Evolutionary conservation across 2,329 filamentous ascomycete species (phyloP).

Genomic region (Fusarium begoniae): DNA sequence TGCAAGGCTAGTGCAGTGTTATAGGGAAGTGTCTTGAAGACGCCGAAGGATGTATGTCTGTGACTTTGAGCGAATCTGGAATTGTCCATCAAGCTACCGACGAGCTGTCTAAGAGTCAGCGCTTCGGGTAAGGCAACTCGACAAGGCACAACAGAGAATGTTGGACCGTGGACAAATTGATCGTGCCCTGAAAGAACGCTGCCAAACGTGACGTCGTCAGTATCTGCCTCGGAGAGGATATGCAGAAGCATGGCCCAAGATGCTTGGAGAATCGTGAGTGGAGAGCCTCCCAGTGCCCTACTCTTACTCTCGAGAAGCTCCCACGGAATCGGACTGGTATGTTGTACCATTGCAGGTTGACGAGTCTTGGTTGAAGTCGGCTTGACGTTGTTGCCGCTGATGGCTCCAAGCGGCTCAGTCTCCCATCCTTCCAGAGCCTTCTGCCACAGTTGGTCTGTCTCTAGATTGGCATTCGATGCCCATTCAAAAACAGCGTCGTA

Average conservation of each 20-base stretch:
- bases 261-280: neutral
- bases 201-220: neutral
- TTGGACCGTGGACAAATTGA: neutral
- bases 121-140: neutral
- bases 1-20: slow-evolving; percentile 22
- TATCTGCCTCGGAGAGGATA: slow-evolving; percentile 7
- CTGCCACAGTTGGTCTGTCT: slow-evolving; percentile 8
- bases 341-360: slow-evolving; percentile 4
- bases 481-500: neutral
- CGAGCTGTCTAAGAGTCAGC: neutral
- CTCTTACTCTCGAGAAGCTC: neutral
- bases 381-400: slow-evolving; percentile 14
- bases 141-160: slow-evolving; percentile 20
- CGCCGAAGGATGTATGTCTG: slow-evolving; percentile 4
- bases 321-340: neutral
- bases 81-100: neutral
- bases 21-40: slow-evolving; percentile 23
- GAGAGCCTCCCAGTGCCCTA: slow-evolving; percentile 1
- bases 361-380: neutral
- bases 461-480: neutral
- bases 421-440: slow-evolving; percentile 14
- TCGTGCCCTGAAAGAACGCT: slow-evolving; percentile 8
- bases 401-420: neutral
- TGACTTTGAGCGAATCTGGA: slow-evolving; percentile 4
- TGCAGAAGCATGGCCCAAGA: slow-evolving; percentile 18